Conservation (phyloP, 805 yeast genomes). For the Kodamaea neixiangensis region DNA sequence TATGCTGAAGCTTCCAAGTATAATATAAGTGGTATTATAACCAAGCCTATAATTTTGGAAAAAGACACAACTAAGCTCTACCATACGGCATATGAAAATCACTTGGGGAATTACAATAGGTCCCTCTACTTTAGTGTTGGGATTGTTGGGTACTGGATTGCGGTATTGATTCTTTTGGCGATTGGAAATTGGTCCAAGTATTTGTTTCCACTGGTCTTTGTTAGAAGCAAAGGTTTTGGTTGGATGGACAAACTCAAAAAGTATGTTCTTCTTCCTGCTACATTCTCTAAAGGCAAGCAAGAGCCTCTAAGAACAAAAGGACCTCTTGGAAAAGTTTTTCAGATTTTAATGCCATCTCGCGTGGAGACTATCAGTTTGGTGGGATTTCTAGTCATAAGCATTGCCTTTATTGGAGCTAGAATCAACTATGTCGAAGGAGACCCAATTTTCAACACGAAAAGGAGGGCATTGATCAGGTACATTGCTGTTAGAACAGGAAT, state of each 20-base stretch:
- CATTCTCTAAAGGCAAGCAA: constrained; percentile 19
- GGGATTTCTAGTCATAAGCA: constrained; percentile 13
- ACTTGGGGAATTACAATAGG: constrained; percentile 24
- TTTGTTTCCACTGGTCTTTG: constrained; percentile 22
- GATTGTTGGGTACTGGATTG: constrained; percentile 40
- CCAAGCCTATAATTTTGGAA: constrained; percentile 28
- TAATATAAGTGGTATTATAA: constrained; percentile 15
- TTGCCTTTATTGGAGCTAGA: constrained; percentile 32
- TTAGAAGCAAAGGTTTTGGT: neutral
- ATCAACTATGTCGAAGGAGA: constrained; percentile 26
- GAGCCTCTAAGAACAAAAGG: constrained; percentile 17
- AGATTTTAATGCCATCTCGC: constrained; percentile 19
- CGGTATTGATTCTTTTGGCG: constrained; percentile 37
- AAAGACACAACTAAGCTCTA: constrained; percentile 13
- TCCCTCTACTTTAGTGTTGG: constrained; percentile 31
- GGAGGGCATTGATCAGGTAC: constrained; percentile 23
- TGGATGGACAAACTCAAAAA: constrained; percentile 11
- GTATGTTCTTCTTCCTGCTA: constrained; percentile 23
- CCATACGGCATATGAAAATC: constrained; percentile 16
- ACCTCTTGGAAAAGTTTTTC: constrained; percentile 15
- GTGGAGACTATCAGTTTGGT: constrained; percentile 9
- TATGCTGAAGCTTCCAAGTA: constrained; percentile 23
- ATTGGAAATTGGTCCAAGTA: constrained; percentile 24
- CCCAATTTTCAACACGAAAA: constrained; percentile 15
- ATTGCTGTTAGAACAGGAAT: constrained; percentile 55